Base-by-base conservation (phyloP, 108 stramenopile species). In the Cyclostephanos tholiformis region DNA sequence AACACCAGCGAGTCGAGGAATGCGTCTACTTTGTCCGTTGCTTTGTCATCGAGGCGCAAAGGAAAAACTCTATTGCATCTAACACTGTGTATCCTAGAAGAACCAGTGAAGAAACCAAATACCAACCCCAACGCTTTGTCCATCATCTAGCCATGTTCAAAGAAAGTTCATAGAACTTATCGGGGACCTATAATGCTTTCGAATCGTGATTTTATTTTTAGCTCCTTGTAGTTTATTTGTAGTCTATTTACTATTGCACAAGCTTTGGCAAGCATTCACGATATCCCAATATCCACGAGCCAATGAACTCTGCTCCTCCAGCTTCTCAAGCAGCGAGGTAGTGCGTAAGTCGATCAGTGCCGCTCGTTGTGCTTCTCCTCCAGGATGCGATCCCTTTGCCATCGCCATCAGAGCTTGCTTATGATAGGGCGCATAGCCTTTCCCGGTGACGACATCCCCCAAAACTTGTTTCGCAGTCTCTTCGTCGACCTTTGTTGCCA, bases 291-390 rank as follows among this genome's bases (percentile, higher is more conserved):
- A 83, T 16, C 71, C 82, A 32, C 72, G 63, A 13, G 82, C 81
- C 44, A 58, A 67, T 2, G 76, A 39, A 69, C 39, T 52, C 36
- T 68, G 49, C 73, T 88, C 85, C 67, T 92, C 86, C 49, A 88
- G 52, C 60, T 76, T 71, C 43, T 82, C 82, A 27, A 91, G 60
- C 29, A 93, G 49, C 9, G 73, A 75, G 20, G 86, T 75, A 29
- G 77, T 87, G 16, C 86, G 74, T 36, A 89, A 86, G 72, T 91
- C 90, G 26, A 85, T 82, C 27, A 82, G 79, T 6, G 90, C 87
- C 17, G 89, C 87, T 20, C 46, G 65, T 49, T 90, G 80, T 10
- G 90, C 92, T 50, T 93, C 92, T 27, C 88, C 86, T 43, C 76
- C 80, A 29, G 72, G 71, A 10, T 76, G 70, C 11, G 86, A 79